phyloP scores from a whole-genome alignment of 441 rosid species.

The Manihot esculenta region DNA sequence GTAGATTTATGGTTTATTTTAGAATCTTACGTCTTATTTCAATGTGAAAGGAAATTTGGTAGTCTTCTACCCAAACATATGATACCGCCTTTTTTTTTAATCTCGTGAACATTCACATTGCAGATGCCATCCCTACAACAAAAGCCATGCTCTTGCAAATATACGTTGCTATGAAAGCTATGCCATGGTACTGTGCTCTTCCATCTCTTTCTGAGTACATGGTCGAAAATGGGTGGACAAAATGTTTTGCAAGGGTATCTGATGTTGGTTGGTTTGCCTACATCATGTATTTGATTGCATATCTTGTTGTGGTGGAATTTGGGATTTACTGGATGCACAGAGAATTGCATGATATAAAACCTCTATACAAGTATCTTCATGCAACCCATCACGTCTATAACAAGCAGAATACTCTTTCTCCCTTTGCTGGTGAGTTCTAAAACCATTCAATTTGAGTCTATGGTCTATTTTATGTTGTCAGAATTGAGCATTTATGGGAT shows the following conservation, averaged over 20 bases:
- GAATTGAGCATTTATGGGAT: constrained; percentile 1
- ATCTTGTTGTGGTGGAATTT: constrained; percentile 76
- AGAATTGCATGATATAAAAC: constrained; percentile 94
- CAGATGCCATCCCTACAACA: constrained; percentile 85
- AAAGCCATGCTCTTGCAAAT: constrained; percentile 85
- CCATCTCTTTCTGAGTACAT: constrained; percentile 83
- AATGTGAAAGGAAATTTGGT: background rate
- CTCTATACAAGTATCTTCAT: constrained; percentile 85
- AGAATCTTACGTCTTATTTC: background rate
- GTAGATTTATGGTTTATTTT: too few species aligned
- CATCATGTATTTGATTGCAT: constrained; percentile 40
- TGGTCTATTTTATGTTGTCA: background rate
- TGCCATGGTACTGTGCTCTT: constrained; percentile 87
- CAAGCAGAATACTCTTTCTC: constrained; percentile 95
- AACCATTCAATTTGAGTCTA: background rate
- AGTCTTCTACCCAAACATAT: background rate
- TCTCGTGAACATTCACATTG: constrained; percentile 24
- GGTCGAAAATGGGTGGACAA: constrained; percentile 93
- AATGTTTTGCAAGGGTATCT: constrained; percentile 55
- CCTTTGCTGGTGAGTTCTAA: constrained; percentile 76
- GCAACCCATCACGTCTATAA: constrained; percentile 95
- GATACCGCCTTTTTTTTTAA: constrained; percentile 6
- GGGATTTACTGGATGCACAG: constrained; percentile 97
- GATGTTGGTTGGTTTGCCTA: constrained; percentile 68
- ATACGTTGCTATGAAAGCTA: constrained; percentile 90